Base-by-base conservation (phyloP, 208 protist species). In the Crithidia mellificae region DNA sequence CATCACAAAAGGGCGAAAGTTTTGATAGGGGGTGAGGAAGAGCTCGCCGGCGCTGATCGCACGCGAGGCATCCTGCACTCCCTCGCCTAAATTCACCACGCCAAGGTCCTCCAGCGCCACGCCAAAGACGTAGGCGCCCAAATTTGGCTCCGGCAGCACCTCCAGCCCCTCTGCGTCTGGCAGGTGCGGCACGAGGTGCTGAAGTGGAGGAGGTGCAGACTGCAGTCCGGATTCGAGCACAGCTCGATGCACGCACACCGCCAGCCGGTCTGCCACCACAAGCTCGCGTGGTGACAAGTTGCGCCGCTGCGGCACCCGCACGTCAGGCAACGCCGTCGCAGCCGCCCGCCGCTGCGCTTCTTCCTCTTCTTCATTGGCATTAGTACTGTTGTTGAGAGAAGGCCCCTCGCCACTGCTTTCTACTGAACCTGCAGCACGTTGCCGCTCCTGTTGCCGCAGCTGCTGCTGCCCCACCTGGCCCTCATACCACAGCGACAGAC, bases 51-150 rank as follows among this genome's bases (percentile, higher is more conserved):
- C 79, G 46, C 80, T 79, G 22, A 96, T 84, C 7, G 69, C 74
- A 36, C 91, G 91, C 74, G 78, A 85, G 15, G 83, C 81, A 55
- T 81, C 84, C 55, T 93, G 82, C 25, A 72, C 77, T 15, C 81
- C 84, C 55, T 93, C 84, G n/a, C 77, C 79, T 6, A 96, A 70
- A 49, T 81, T 63, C 36, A 96, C 88, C 5, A 86, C 80, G 25
- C 88, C 91, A 3, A 96, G 56, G 49, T 96, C 88, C 22, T 90
- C 84, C 12, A 94, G 74, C 11, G 87, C 87, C 2, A 90, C 70
- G 29, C 84, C 85, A 69, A 96, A 94, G 8, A 96, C 88, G 51
- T 96, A 96, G 19, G 71, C 78, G 47, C 78, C 75, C 4, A 92
- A 52, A 39, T 92, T 76, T 17, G 87, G 86, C 57, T 82, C 61